Evolutionary conservation across 2,329 filamentous ascomycete species (phyloP).

Genomic region (Alternaria sp.): DNA sequence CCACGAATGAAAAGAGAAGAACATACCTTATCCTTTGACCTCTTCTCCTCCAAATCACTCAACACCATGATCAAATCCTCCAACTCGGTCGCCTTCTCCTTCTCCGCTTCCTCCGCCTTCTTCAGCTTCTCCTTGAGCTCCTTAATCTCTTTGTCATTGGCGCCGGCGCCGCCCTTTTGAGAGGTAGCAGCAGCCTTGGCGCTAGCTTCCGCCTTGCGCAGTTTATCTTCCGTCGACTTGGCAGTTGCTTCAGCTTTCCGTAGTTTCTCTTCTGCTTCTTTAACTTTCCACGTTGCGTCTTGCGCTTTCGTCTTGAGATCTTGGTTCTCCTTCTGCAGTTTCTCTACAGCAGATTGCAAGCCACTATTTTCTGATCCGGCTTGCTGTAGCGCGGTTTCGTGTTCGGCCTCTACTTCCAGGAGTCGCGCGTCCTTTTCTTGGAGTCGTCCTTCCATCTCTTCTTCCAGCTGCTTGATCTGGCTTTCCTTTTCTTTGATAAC

Average conservation of each 20-base stretch:
- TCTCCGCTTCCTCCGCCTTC: constrained; percentile 45
- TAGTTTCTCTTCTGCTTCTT: constrained; percentile 59
- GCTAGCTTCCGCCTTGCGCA: background rate
- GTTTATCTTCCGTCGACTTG: constrained; percentile 1
- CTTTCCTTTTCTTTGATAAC: background rate
- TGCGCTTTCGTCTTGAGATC: constrained; percentile 54
- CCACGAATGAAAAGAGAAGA: too few relatives aligned
- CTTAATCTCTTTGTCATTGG: constrained; percentile 39
- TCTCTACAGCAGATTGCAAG: constrained; percentile 32
- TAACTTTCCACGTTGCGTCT: constrained; percentile 53
- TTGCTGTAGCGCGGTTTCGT: constrained; percentile 1
- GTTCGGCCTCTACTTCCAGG: constrained; percentile 21
- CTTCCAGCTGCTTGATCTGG: constrained; percentile 1
- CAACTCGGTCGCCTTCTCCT: constrained; percentile 57
- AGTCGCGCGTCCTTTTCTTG: constrained; percentile 29
- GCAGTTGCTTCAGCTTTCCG: constrained; percentile 32
- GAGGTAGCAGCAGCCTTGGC: background rate
- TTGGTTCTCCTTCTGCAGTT: constrained; percentile 25
- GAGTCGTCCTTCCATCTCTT: constrained; percentile 19
- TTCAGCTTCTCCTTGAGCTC: constrained; percentile 59
- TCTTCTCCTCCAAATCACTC: constrained; percentile 59
- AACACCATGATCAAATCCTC: constrained; percentile 60
- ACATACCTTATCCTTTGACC: constrained; percentile 50
- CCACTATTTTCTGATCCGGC: constrained; percentile 15
- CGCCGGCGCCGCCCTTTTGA: background rate